phyloP scores from a whole-genome alignment of 2,329 filamentous ascomycete genomes.

The Rhynchosporium secalis region DNA sequence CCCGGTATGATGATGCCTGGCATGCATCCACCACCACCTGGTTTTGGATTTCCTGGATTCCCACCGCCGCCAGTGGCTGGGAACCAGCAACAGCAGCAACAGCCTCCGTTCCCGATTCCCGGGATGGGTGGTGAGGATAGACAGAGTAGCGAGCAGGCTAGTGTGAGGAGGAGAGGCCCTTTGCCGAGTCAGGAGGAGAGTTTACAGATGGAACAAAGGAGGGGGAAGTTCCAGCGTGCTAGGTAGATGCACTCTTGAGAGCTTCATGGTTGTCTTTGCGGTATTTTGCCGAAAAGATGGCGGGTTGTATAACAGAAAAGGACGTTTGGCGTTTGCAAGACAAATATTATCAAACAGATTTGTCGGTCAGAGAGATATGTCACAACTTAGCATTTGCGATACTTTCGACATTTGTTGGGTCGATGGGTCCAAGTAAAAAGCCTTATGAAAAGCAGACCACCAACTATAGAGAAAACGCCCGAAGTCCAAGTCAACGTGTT shows the following conservation, averaged over 20 bases:
- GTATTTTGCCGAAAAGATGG: not conserved
- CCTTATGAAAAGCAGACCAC: too few species aligned
- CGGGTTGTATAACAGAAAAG: constrained; percentile 25
- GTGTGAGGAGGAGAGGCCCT: constrained; percentile 62
- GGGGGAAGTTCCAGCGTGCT: constrained; percentile 58
- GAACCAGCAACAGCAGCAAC: constrained; percentile 39
- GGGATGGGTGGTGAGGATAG: constrained; percentile 38
- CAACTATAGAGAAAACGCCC: too few species aligned
- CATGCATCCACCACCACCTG: constrained; percentile 32
- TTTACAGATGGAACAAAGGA: constrained; percentile 72
- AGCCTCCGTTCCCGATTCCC: constrained; percentile 40
- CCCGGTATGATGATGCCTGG: constrained; percentile 50
- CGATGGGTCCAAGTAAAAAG: too few species aligned
- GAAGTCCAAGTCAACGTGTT: too few species aligned
- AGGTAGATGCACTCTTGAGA: constrained; percentile 25
- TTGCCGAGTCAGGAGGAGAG: constrained; percentile 84
- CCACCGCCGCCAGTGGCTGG: not conserved
- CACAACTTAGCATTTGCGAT: too few species aligned
- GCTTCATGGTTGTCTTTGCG: not conserved
- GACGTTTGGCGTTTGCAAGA: constrained; percentile 13
- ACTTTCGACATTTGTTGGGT: too few species aligned
- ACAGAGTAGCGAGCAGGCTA: constrained; percentile 30
- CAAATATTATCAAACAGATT: not conserved
- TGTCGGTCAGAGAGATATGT: too few species aligned
- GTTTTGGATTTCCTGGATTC: constrained; percentile 37